Evolutionary conservation across 129 eudicot genomes (phyloP).

Genomic region (Artemisia argyi): DNA sequence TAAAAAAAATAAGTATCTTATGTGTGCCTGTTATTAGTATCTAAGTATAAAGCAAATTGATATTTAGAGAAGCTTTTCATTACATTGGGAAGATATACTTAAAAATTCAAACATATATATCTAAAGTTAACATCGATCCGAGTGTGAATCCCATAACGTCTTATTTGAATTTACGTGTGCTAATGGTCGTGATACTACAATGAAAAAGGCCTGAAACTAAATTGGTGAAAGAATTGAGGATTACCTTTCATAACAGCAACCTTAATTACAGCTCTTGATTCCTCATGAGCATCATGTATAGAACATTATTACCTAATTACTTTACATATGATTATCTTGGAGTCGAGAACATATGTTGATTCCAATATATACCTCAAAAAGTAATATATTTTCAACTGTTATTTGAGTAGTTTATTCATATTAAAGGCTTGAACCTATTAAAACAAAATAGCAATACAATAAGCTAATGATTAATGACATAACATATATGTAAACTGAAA

Average conservation of each 20-base stretch:
- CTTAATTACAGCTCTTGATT: constrained; percentile 38
- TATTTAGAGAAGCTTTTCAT: no score
- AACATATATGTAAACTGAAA: neutral
- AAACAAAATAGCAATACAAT: constrained; percentile 12
- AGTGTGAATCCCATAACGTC: no score
- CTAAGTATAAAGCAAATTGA: no score
- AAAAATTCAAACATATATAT: no score
- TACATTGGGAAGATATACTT: no score
- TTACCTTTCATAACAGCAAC: constrained; percentile 95
- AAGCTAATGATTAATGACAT: constrained; percentile 12
- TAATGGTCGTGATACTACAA: no score
- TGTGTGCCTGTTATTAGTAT: no score
- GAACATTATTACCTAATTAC: constrained; percentile 5
- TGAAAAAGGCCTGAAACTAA: neutral
- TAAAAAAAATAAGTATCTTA: no score
- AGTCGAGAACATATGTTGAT: neutral
- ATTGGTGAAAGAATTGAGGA: neutral
- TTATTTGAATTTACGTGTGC: no score
- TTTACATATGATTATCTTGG: neutral
- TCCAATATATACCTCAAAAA: no score
- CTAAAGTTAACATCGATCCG: no score
- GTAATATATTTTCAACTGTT: constrained; percentile 13
- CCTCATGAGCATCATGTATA: constrained; percentile 84
- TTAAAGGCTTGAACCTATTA: constrained; percentile 80
- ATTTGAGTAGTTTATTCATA: constrained; percentile 65